Base-by-base conservation (phyloP, 163 green algal species). In the Chloromonas sp. region DNA sequence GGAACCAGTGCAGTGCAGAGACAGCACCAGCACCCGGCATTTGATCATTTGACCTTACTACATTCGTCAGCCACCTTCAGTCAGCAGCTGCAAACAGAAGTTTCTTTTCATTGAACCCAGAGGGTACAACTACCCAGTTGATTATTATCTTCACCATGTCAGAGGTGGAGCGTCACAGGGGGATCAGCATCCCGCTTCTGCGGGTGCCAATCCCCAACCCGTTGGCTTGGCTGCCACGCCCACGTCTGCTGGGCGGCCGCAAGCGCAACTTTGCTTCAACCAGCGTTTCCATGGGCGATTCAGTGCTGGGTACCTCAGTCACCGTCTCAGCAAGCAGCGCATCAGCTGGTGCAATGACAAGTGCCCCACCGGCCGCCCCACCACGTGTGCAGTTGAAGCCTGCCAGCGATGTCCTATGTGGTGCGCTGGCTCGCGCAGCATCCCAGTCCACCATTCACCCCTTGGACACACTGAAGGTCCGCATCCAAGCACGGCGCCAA, bases 371-470 rank as follows among this genome's bases (percentile, higher is more conserved):
- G 1, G n/a, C 66, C 5, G 66, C 11, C 13, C 71, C 13, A 36
- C 71, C 71, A 79, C 66, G 5, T 74, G 79, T 82, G 79, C 79
- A 59, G 2, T 15, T 82, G 1, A 97, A 96, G 90, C 94, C 95
- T 3, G 92, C 92, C 14, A 95, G 91, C 60, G 96, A 99, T 83
- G 95, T 98, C 3, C 81, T 98, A 3, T 95, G 95, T 13, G 96
- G 96, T 0, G 95, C 95, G 0, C 86, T 97, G 14, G 96, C 96
- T 11, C 90, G 96, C 8, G 95, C 95, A 0, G 92, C 93, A 3
- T 95, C 90, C 1, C 96, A 99, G 91, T 90, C 86, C 80, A 98
- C 95, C 70, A 99, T 99, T 83, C 96, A 99, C 89, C 96, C 96
- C 3, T 84, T 99, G 14, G 96, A 99, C 88, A 99, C 96, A 0